phyloP scores from a whole-genome alignment of 805 yeast genomes.

The Saturnispora zaruensis region DNA sequence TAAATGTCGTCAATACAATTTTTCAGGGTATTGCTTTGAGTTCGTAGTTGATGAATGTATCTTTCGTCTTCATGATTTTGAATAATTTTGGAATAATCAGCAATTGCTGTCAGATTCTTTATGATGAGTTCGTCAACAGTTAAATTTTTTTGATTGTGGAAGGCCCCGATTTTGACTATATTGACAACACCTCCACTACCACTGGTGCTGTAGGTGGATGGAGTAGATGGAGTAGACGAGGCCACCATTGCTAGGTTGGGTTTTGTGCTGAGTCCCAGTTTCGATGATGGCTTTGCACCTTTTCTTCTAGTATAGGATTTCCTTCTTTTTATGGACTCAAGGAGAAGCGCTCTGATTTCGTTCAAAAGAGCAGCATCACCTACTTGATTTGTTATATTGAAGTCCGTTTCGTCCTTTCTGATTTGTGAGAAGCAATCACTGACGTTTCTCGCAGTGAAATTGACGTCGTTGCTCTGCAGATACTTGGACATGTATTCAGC shows the following conservation, averaged over 20 bases:
- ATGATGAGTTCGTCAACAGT: conserved; percentile 1
- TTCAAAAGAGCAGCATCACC: conserved; percentile 12
- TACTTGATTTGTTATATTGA: conserved; percentile 10
- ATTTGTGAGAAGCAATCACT: conserved; percentile 21
- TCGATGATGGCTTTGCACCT: conserved; percentile 6
- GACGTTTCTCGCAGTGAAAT: conserved; percentile 20
- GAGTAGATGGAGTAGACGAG: conserved; percentile 4
- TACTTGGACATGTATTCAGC: conserved; percentile 22
- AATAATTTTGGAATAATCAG: conserved; percentile 18
- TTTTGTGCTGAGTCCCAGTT: neutral
- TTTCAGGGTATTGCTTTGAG: conserved; percentile 14
- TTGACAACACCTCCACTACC: conserved; percentile 3
- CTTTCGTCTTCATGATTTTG: conserved; percentile 21
- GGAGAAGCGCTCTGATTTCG: conserved; percentile 17
- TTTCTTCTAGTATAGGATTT: conserved; percentile 23
- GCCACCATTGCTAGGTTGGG: conserved; percentile 5
- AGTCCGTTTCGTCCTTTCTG: conserved; percentile 18
- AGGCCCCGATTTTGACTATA: conserved; percentile 12
- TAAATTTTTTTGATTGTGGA: conserved; percentile 6
- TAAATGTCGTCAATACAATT: conserved; percentile 22
- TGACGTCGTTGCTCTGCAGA: conserved; percentile 14
- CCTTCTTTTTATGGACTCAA: conserved; percentile 22
- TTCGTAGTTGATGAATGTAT: conserved; percentile 17
- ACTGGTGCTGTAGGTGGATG: neutral
- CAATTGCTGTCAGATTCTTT: conserved; percentile 14